These are phyloP conservation scores for Carex kokanica DNA, from an alignment of 176 grass and related monocot genomes.

Conservation along the genomic window DNA sequence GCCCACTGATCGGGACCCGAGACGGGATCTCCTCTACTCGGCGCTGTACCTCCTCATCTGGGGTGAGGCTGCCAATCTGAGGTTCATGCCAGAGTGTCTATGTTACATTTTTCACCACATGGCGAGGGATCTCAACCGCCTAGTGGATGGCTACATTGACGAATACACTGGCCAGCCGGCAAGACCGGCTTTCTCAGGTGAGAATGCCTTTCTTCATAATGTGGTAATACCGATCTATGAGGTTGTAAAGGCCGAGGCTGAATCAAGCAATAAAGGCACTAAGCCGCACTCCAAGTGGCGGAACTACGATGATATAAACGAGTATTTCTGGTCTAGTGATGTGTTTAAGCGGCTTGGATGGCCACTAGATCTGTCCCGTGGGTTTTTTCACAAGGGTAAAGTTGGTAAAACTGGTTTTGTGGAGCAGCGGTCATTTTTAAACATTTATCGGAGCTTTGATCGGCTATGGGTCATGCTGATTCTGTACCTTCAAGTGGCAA, in stretches of 20 bases:
- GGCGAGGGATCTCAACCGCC: conserved; percentile 66
- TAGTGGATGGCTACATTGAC: conserved; percentile 68
- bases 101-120: conserved; percentile 96
- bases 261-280: conserved; percentile 47
- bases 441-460: conserved; percentile 87
- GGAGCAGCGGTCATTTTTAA: conserved; percentile 85
- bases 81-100: conserved; percentile 86
- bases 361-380: conserved; percentile 60
- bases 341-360: conserved; percentile 70
- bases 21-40: conserved; percentile 68
- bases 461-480: conserved; percentile 89
- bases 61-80: conserved; percentile 93
- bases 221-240: conserved; percentile 58
- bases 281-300: conserved; percentile 81
- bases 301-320: conserved; percentile 94
- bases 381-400: conserved; percentile 68
- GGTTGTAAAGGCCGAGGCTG: conserved; percentile 56
- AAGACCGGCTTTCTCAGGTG: conserved; percentile 62
- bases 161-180: conserved; percentile 42
- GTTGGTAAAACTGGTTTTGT: conserved; percentile 90
- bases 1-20: conserved; percentile 40
- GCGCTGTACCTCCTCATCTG: conserved; percentile 79
- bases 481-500: conserved; percentile 67
- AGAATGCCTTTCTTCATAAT: conserved; percentile 61
- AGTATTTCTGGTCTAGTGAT: conserved; percentile 84